Evolutionary conservation across 345 rosid genomes (phyloP).

Genomic region (Lagerstroemia speciosa): DNA sequence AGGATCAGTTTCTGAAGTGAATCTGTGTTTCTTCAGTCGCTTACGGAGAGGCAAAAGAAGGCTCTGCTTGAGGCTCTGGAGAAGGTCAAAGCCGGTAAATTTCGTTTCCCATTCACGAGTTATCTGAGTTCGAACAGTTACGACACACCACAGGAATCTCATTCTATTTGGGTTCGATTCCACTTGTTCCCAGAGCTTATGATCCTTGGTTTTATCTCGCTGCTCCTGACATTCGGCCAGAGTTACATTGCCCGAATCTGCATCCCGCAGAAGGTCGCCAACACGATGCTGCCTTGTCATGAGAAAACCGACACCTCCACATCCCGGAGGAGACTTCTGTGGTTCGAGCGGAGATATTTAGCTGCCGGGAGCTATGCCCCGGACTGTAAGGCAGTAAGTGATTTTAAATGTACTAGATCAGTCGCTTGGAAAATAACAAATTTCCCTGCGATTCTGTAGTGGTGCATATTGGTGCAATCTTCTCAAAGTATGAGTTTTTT

Average conservation of each 20-base stretch:
- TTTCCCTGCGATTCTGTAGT: too few relatives aligned
- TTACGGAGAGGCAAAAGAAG: conserved; percentile 68
- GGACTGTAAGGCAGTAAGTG: conserved; percentile 46
- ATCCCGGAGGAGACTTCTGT: conserved; percentile 48
- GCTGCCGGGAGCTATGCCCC: conserved; percentile 18
- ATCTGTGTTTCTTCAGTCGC: conserved; percentile 36
- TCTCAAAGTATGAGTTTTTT: too few relatives aligned
- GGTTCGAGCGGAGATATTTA: conserved; percentile 45
- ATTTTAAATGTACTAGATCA: neutral
- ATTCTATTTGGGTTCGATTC: neutral
- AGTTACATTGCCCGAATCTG: conserved; percentile 52
- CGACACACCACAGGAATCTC: neutral
- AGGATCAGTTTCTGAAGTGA: neutral
- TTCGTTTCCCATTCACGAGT: neutral
- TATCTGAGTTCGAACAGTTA: neutral
- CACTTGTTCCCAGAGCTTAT: conserved; percentile 57
- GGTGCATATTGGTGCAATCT: too few relatives aligned
- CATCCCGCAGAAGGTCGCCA: conserved; percentile 45
- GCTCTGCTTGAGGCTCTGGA: conserved; percentile 82
- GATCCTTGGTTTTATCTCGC: conserved; percentile 89
- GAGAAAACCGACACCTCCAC: conserved; percentile 3
- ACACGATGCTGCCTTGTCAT: conserved; percentile 66
- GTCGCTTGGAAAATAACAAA: neutral
- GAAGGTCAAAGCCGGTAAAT: conserved; percentile 77
- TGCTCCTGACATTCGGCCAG: conserved; percentile 75